These are phyloP conservation scores for Trypanosoma congolense DNA, from an alignment of 208 protist genomes.

Conservation along the genomic window DNA sequence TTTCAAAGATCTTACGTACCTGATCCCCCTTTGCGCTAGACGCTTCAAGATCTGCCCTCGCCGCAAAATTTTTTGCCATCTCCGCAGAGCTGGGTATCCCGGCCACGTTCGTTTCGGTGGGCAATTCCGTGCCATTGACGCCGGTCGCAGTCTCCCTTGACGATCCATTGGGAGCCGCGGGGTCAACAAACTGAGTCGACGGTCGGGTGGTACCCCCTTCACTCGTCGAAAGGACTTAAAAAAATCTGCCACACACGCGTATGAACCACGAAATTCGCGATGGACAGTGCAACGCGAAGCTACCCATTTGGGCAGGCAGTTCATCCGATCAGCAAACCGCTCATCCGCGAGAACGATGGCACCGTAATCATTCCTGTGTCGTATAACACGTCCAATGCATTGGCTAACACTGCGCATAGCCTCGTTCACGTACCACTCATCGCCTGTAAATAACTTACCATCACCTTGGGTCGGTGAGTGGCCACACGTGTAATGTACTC, in stretches of 20 bases:
- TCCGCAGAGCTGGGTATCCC: slow-evolving; percentile 18
- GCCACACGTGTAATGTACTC: slow-evolving; percentile 73
- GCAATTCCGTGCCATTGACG: background rate
- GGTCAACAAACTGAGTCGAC: background rate
- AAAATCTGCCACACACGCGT: slow-evolving; percentile 56
- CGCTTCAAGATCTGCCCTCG: slow-evolving; percentile 14
- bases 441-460: slow-evolving; percentile 80
- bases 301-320: slow-evolving; percentile 69
- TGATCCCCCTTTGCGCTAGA: slow-evolving; percentile 10
- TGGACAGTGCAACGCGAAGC: slow-evolving; percentile 31
- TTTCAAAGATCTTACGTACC: slow-evolving; percentile 4
- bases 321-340: slow-evolving; percentile 59
- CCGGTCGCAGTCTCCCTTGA: background rate
- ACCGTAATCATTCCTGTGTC: slow-evolving; percentile 95
- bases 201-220: background rate
- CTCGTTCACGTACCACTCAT: slow-evolving; percentile 94
- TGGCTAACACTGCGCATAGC: slow-evolving; percentile 97
- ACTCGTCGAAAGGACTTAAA: slow-evolving; percentile 32
- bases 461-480: slow-evolving; percentile 54
- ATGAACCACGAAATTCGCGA: slow-evolving; percentile 63
- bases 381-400: slow-evolving; percentile 95
- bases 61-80: slow-evolving; percentile 27
- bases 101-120: background rate
- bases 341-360: slow-evolving; percentile 94
- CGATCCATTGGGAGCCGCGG: background rate